Evolutionary conservation across 306 rosid species (phyloP), one percentile per base, ranked within the genome.

Genomic region (Cicer cuneatum): DNA sequence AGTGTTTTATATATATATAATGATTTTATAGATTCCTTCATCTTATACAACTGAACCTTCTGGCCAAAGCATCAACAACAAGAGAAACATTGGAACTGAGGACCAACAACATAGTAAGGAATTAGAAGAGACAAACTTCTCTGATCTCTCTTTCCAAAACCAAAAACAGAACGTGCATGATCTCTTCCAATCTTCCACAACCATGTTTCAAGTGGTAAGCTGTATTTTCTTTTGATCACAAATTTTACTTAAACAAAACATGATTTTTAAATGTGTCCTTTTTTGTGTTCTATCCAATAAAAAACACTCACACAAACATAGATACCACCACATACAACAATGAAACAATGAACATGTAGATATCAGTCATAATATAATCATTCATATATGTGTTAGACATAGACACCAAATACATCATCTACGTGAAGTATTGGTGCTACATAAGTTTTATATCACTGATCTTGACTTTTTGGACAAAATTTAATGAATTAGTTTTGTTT

Each of bases 141-240:
- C 86, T 18, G 89, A 87, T 46, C 81, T 82, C 81, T 83, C 93
- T 24, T 87, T 88, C 72, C 89, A 78, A 63, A 80, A 87, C 0
- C 83, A 87, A 72, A 60, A 86, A 38, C 75, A 75, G 70, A 43
- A 85, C 37, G 54, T 70, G 8, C 77, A 79, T 12, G 65, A 59
- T 61, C 61, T 73, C 35, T 76, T 80, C 56, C 87, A 82, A 58
- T 69, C 89, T 59, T 79, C 98, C 72, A 69, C 86, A 59, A 83
- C 8, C 85, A 46, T 86, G 78, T 82, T 66, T 78, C 81, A 88
- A 52, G 51, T 8, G 87, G 97, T 90, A 66, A 52, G 72, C 18
- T 13, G 0, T 59, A 33, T 29, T 29, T 52, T 40, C 41, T 13
- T 63, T 18, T 60, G 2, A 60, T n/a, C 12, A 60, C 21, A 35